Base-by-base conservation (phyloP, 345 rosid species). In the Bruguiera gymnorhiza region DNA sequence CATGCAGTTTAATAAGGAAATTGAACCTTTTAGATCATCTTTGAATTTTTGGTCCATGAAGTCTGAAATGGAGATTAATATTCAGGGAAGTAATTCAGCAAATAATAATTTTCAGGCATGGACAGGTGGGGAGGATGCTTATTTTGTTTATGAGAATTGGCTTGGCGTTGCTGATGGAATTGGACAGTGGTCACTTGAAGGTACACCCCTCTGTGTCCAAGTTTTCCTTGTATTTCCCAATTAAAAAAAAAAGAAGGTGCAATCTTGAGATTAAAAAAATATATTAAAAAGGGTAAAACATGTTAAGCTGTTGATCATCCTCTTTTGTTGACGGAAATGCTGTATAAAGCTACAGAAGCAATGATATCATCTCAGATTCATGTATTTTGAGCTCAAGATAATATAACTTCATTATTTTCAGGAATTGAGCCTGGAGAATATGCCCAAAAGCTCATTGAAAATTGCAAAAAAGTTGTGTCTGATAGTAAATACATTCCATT, bases 91-190 rank as follows among this genome's bases (percentile, higher is more conserved):
- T 82, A 81, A 85, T 88, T 67, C 75, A 76, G 79, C 65, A 69
- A 81, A 73, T 89, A 86, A 81, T 89, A 81, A 86, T 86, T 83
- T 75, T 88, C 97, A 92, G 97, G 93, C 79, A 70, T 92, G 86
- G 87, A 77, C 90, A 85, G 97, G 96, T 86, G 81, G 84, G 62
- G 85, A 84, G 63, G 96, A 92, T 83, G 90, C 90, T 62, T 85
- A 88, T 78, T 92, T 92, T 78, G 67, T 88, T 67, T 66, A 75
- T 69, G 51, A 62, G 66, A 86, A 82, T 71, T 92, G 97, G 97
- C 72, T 92, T 21, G 96, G 96, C 59, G 60, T 92, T 76, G 96
- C 94, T 3, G 90, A 92, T 55, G 97, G 97, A 83, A 82, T 78
- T 71, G 79, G 83, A 67, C 81, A 76, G 57, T 92, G 97, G 97